Conservation (phyloP, 257 asterid genomes). For the Cinchona pubescens region DNA sequence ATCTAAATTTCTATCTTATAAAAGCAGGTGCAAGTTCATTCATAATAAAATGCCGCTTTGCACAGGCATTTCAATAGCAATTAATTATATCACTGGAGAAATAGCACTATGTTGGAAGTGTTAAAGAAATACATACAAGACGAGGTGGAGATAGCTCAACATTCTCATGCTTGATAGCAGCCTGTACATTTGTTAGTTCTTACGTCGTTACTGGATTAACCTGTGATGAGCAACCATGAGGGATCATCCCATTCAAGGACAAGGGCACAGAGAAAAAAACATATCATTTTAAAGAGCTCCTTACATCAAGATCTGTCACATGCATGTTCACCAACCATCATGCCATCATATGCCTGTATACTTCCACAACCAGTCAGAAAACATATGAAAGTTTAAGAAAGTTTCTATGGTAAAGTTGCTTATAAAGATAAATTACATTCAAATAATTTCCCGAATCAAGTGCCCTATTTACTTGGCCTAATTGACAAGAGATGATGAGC, state of each 20-base stretch:
- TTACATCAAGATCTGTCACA: conserved; percentile 98
- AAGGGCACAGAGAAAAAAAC: neutral
- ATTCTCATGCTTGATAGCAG: conserved; percentile 88
- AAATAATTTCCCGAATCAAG: neutral
- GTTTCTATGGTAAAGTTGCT: neutral
- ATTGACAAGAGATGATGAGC: neutral
- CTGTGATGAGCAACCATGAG: conserved; percentile 41
- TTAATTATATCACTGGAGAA: neutral
- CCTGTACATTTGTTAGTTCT: conserved; percentile 80
- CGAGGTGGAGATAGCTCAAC: conserved; percentile 97
- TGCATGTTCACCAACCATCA: conserved; percentile 98
- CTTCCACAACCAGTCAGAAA: conserved; percentile 7
- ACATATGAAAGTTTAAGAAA: neutral
- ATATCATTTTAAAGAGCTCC: conserved; percentile 22
- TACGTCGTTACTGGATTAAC: conserved; percentile 82
- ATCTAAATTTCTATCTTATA: neutral
- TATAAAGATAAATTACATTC: neutral
- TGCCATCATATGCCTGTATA: conserved; percentile 94
- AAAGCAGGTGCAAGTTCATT: neutral
- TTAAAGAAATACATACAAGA: conserved; percentile 48
- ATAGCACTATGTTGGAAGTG: neutral
- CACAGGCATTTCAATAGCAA: neutral
- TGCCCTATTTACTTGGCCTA: no score
- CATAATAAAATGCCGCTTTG: neutral
- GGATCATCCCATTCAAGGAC: conserved; percentile 18